Evolutionary conservation across 129 eudicot species (phyloP).

Genomic region (Centaurea solstitialis): DNA sequence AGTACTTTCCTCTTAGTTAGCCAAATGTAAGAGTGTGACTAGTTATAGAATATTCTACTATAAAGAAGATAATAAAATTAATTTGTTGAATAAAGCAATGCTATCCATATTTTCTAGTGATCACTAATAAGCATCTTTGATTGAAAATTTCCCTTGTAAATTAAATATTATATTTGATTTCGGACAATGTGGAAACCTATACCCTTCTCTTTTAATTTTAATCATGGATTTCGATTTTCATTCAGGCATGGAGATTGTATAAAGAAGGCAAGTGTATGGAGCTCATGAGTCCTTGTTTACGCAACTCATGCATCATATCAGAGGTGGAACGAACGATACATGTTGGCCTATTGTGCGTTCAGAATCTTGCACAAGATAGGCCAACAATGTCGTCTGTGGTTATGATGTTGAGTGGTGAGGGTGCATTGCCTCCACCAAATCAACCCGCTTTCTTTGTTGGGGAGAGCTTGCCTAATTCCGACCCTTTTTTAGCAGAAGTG

Average conservation of each 20-base stretch:
- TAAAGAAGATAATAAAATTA: too few relatives aligned
- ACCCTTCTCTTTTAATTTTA: neutral
- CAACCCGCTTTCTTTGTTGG: slow-evolving; percentile 26
- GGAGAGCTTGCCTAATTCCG: slow-evolving; percentile 44
- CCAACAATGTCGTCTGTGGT: slow-evolving; percentile 57
- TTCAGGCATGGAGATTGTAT: slow-evolving; percentile 59
- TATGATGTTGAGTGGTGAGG: slow-evolving; percentile 55
- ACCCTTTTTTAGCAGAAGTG: slow-evolving; percentile 16
- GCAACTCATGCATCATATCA: slow-evolving; percentile 24
- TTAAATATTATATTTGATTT: too few relatives aligned
- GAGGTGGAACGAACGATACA: slow-evolving; percentile 63
- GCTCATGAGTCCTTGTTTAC: slow-evolving; percentile 35
- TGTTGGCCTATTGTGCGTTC: slow-evolving; percentile 65
- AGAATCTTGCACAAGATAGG: slow-evolving; percentile 68
- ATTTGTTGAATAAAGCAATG: too few relatives aligned
- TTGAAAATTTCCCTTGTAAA: too few relatives aligned
- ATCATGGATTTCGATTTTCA: neutral
- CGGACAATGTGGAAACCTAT: neutral
- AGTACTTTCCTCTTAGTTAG: too few relatives aligned
- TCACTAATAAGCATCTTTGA: neutral
- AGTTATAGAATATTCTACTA: too few relatives aligned
- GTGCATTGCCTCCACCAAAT: slow-evolving; percentile 49
- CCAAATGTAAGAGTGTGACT: too few relatives aligned
- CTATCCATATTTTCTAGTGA: neutral
- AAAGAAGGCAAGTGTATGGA: slow-evolving; percentile 49